Conservation (phyloP, 2,329 filamentous ascomycete genomes). For the Trichoderma harzianum region DNA sequence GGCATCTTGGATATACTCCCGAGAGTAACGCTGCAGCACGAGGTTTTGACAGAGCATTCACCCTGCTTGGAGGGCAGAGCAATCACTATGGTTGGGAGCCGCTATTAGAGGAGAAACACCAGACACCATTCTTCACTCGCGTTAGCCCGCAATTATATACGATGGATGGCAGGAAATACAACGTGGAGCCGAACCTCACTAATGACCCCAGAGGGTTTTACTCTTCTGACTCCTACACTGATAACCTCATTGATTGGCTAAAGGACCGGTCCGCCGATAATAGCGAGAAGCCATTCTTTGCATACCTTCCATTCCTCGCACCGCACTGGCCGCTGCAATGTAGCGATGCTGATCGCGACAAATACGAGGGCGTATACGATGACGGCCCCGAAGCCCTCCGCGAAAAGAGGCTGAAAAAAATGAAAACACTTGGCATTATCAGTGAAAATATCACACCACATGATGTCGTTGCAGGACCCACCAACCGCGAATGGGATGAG, state of each 20-base stretch:
- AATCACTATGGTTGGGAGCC: neutral
- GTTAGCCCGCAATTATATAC: neutral
- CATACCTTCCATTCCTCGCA: constrained; percentile 58
- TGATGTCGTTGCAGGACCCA: constrained; percentile 40
- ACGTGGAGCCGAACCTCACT: neutral
- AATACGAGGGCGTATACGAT: constrained; percentile 53
- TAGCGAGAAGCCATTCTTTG: constrained; percentile 49
- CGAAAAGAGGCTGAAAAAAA: constrained; percentile 27
- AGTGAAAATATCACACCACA: constrained; percentile 41
- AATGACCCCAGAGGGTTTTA: neutral
- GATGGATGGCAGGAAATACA: neutral
- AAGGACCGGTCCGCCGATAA: neutral
- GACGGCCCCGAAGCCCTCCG: constrained; percentile 58
- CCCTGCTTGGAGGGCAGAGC: neutral
- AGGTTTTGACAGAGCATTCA: neutral
- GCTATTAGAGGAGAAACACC: neutral
- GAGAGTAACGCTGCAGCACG: neutral
- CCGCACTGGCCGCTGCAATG: constrained; percentile 60
- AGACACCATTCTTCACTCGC: neutral
- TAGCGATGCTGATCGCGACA: neutral
- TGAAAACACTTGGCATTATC: constrained; percentile 49
- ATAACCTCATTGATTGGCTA: neutral
- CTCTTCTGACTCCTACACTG: neutral
- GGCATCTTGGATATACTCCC: neutral
- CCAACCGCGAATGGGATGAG: constrained; percentile 39